Percentiles rank a stretch among this genome's conserved stretches.
Conservation (phyloP, 257 asterid genomes). For the Solanum tarapatanum region DNA sequence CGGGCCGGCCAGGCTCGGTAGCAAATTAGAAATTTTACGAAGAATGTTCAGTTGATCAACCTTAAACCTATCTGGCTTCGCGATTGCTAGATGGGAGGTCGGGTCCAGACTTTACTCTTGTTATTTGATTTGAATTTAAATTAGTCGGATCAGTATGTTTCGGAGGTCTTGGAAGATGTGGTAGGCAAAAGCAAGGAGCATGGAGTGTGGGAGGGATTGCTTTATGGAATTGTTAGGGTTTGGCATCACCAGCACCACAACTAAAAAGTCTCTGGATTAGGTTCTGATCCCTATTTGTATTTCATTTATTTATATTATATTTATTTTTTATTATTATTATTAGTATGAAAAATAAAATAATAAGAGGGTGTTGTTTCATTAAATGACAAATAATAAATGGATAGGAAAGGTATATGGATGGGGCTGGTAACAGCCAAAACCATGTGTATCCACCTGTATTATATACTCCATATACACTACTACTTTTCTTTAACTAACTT, state of each 20-base stretch:
- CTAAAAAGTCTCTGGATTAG: slow-evolving; percentile 46
- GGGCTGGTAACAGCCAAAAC: slow-evolving; percentile 47
- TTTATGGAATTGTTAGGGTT: neutral
- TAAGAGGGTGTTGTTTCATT: slow-evolving; percentile 5
- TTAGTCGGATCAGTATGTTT: neutral
- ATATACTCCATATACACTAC: neutral
- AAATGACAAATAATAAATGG: slow-evolving; percentile 54
- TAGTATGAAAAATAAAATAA: neutral
- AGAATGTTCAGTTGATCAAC: neutral
- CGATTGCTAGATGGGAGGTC: neutral
- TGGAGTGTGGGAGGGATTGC: neutral
- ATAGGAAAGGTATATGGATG: slow-evolving; percentile 28
- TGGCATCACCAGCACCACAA: slow-evolving; percentile 34
- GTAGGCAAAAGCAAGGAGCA: neutral
- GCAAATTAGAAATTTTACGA: neutral
- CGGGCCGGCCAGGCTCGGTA: neutral
- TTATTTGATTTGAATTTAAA: neutral
- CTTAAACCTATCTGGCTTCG: neutral
- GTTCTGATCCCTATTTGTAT: slow-evolving; percentile 18
- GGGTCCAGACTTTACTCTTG: neutral
- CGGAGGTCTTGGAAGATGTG: neutral
- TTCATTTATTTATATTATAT: neutral
- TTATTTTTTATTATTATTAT: neutral
- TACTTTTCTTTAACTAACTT: neutral
- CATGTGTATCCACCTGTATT: slow-evolving; percentile 22